phyloP scores from a whole-genome alignment of 345 rosid genomes.

The Aethionema arabicum region DNA sequence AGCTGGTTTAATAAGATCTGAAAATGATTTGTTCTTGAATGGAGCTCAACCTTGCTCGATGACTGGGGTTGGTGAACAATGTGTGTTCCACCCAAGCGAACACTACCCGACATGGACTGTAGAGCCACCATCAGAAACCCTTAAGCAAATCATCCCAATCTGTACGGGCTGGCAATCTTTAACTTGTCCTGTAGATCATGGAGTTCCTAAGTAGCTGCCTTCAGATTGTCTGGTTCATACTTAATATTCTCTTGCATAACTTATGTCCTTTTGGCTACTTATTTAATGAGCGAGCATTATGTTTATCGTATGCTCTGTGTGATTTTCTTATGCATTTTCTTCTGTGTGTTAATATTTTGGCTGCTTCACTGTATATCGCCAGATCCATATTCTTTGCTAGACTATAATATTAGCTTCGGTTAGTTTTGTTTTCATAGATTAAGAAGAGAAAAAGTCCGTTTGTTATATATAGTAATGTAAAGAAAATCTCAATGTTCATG shows the following conservation, averaged over 20 bases:
- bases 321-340: slow-evolving; percentile 9
- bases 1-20: slow-evolving; percentile 60
- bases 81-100: slow-evolving; percentile 58
- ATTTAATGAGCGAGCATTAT: slow-evolving; percentile 14
- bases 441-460: neutral
- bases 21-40: slow-evolving; percentile 57
- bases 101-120: slow-evolving; percentile 57
- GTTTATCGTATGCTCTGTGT: slow-evolving; percentile 18
- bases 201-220: slow-evolving; percentile 29
- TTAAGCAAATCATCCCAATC: slow-evolving; percentile 50
- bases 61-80: slow-evolving; percentile 40
- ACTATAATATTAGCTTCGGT: slow-evolving; percentile 3
- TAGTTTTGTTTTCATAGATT: neutral
- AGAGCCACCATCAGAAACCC: slow-evolving; percentile 55
- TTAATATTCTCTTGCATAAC: neutral
- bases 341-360: slow-evolving; percentile 5
- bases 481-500: slow-evolving; percentile 15
- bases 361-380: slow-evolving; percentile 16
- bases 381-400: slow-evolving; percentile 3
- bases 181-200: slow-evolving; percentile 43
- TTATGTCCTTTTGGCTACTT: neutral
- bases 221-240: neutral
- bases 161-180: slow-evolving; percentile 69
- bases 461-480: neutral
- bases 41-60: slow-evolving; percentile 53